A percentile compares a stretch with the other conserved stretches of the same genome.
Evolutionary conservation across 2,329 filamentous ascomycete genomes (phyloP).

Genomic region (Fusarium phyllophilum): DNA sequence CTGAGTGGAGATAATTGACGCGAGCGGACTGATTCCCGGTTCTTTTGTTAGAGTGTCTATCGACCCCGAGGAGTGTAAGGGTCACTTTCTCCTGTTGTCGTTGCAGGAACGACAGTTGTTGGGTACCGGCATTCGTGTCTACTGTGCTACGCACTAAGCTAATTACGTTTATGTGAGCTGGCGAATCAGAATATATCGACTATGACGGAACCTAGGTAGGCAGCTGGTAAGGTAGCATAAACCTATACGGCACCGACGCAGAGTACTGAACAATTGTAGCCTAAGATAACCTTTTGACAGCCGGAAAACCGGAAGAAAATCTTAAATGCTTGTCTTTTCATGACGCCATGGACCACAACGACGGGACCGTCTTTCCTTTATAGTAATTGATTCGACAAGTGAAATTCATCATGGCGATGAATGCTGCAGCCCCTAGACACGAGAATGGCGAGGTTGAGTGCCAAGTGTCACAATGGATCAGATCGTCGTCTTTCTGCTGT

Average conservation of each 20-base stretch:
- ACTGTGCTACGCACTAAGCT: not conserved
- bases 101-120: constrained; percentile 1
- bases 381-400: constrained; percentile 7
- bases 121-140: not conserved
- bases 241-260: not conserved
- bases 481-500: constrained; percentile 8
- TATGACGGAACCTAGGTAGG: not conserved
- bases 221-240: constrained; percentile 6
- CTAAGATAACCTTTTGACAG: constrained; percentile 4
- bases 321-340: not conserved
- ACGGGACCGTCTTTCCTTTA: not conserved
- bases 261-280: not conserved
- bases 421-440: not conserved
- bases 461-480: constrained; percentile 14
- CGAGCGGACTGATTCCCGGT: not conserved
- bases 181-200: constrained; percentile 24
- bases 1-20: not conserved
- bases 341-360: constrained; percentile 19
- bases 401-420: constrained; percentile 18
- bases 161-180: not conserved
- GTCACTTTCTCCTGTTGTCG: not conserved
- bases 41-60: not conserved
- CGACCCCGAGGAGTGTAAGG: not conserved
- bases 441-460: not conserved
- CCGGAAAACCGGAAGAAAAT: constrained; percentile 13